Percentiles rank a stretch among this genome's conserved stretches.
Evolutionary conservation across 495 filamentous ascomycete genomes (phyloP).

Genomic region (Penicillium waksmanii): DNA sequence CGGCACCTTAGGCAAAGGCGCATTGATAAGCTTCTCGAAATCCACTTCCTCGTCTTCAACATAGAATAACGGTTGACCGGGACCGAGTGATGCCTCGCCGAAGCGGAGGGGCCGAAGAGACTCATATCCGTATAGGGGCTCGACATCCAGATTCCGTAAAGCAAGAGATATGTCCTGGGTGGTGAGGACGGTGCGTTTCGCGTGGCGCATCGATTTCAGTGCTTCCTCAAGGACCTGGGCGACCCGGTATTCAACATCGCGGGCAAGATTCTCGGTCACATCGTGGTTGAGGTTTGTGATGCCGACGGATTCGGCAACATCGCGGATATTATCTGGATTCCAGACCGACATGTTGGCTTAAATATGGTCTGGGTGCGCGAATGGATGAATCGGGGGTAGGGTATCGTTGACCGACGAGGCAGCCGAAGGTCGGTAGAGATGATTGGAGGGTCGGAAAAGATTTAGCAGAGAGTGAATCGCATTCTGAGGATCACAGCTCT

Average conservation of each 20-base stretch:
- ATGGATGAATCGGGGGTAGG: slow-evolving; percentile 7
- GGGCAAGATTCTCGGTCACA: slow-evolving; percentile 78
- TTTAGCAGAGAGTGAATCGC: slow-evolving; percentile 14
- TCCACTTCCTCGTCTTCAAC: slow-evolving; percentile 98
- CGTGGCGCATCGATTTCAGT: slow-evolving; percentile 91
- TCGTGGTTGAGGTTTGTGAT: slow-evolving; percentile 79
- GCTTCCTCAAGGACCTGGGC: slow-evolving; percentile 91
- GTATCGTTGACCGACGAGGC: slow-evolving; percentile 4
- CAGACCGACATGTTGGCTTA: slow-evolving; percentile 64
- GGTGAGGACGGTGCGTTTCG: slow-evolving; percentile 77
- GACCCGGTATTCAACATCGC: slow-evolving; percentile 94
- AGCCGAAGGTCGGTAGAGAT: background rate
- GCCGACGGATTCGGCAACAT: slow-evolving; percentile 94
- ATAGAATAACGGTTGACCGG: slow-evolving; percentile 95
- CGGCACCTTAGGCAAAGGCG: slow-evolving; percentile 90
- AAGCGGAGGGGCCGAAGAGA: slow-evolving; percentile 83
- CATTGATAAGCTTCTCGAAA: slow-evolving; percentile 98
- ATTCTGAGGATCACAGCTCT: slow-evolving; percentile 17
- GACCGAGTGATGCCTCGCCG: slow-evolving; percentile 90
- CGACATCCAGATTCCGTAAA: slow-evolving; percentile 82
- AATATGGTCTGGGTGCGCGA: slow-evolving; percentile 1
- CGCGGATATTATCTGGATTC: slow-evolving; percentile 93
- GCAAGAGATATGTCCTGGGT: slow-evolving; percentile 87
- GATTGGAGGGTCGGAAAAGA: background rate
- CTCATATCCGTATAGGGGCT: slow-evolving; percentile 95